Base-by-base conservation (phyloP, 768 basidiomycete genomes). In the Amylocystis lapponica region DNA sequence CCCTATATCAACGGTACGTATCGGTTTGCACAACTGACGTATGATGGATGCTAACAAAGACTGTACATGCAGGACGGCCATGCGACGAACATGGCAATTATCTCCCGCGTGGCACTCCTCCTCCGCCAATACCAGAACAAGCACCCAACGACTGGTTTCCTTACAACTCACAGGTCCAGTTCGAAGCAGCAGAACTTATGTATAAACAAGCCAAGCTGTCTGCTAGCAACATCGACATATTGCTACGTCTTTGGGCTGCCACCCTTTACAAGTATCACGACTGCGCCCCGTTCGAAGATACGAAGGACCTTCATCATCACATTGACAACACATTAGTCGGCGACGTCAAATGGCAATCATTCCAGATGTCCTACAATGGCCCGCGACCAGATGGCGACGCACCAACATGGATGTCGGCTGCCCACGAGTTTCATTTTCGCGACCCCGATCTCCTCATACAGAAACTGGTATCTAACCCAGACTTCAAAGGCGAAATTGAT, bases 241-340 rank as follows among this genome's bases (percentile, higher is more conserved):
- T 66, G 6, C 17, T 21, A n/a, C 16, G 20, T 17, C 17, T 41
- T 2, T 32, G 27, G 29, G 29, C 40, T 2, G 27, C 27, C 6
- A 30, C 27, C 6, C 27, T 41, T 21, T 4, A 3, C 2, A n/a
- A 21, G 5, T 11, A 26, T 8, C 5, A 41, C 11, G 40, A 41
- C 14, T 10, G 11, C 12, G 29, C 40, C 7, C 17, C 30, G 20
- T 72, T 67, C 38, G 14, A 32, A 1, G 52, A 56, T 27, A 53
- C 63, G 37, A 31, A 51, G 1, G 60, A 69, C 12, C 27, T 71
- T 0, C 63, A 66, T 30, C 23, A 36, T 0, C 59, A 56, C 0
- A 71, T 73, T 25, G 65, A 73, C 36, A 34, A 38, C 1, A 70
- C 62, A 7, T 46, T 43, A 11, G 37, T 62, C 10, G 67, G 68